Percentiles rank a stretch among this genome's conserved stretches.
phyloP scores from a whole-genome alignment of 164 flowering plant genomes.

The Sedum album region DNA sequence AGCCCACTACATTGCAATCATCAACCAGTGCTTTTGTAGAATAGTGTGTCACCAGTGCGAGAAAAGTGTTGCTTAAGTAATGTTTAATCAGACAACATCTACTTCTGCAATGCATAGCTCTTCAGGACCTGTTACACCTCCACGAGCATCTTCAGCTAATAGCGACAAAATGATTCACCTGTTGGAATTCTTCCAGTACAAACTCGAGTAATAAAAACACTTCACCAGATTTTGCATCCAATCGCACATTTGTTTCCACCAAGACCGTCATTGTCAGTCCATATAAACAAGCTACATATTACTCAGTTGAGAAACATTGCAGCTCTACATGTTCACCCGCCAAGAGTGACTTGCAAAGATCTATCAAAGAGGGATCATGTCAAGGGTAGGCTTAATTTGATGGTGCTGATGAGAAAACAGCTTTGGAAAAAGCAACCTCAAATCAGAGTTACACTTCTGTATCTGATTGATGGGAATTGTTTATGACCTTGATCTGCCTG shows the following conservation, averaged over 20 bases:
- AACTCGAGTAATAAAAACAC: slow-evolving; percentile 16
- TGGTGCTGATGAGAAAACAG: slow-evolving; percentile 31
- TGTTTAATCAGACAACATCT: slow-evolving; percentile 36
- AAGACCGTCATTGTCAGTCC: slow-evolving; percentile 62
- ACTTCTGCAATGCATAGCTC: slow-evolving; percentile 28
- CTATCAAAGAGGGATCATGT: slow-evolving; percentile 53
- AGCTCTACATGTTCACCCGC: too few species aligned
- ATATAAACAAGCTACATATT: slow-evolving; percentile 35
- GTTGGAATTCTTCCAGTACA: slow-evolving; percentile 25
- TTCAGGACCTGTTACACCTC: slow-evolving; percentile 67
- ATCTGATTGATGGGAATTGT: slow-evolving; percentile 33
- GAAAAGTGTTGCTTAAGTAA: slow-evolving; percentile 43
- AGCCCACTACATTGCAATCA: neutral
- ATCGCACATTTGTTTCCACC: slow-evolving; percentile 43
- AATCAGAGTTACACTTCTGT: slow-evolving; percentile 32
- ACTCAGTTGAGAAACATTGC: slow-evolving; percentile 49
- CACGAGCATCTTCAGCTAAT: slow-evolving; percentile 33
- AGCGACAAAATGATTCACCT: slow-evolving; percentile 50
- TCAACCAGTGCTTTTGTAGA: slow-evolving; percentile 10
- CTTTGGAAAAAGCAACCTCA: slow-evolving; percentile 21
- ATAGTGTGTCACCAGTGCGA: slow-evolving; percentile 20
- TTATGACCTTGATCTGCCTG: slow-evolving; percentile 60
- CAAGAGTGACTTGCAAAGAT: slow-evolving; percentile 34
- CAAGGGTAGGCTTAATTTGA: slow-evolving; percentile 88
- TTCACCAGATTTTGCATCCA: slow-evolving; percentile 17